A percentile compares a stretch with the other conserved stretches of the same genome.
Conservation (phyloP, 164 flowering plant genomes). For the Macadamia integrifolia region DNA sequence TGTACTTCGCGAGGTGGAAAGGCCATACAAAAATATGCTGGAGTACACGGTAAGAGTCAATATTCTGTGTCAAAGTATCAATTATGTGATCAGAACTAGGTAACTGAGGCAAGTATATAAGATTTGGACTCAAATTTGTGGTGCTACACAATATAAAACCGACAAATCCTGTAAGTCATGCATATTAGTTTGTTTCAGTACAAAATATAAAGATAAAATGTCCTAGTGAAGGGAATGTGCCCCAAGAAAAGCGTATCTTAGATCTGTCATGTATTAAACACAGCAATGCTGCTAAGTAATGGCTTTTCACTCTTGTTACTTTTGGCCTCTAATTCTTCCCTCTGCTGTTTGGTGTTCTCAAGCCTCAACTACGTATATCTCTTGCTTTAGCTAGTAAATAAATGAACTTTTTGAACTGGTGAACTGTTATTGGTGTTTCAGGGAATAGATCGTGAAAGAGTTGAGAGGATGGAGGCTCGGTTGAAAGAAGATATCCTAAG, state of each 20-base stretch:
- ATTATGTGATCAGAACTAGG: neutral
- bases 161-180: neutral
- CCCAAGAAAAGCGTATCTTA: neutral
- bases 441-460: constrained; percentile 95
- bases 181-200: neutral
- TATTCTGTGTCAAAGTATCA: neutral
- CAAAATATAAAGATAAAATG: neutral
- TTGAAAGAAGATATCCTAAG: constrained; percentile 82
- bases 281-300: neutral
- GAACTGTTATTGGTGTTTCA: constrained; percentile 17
- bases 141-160: neutral
- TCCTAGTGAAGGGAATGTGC: neutral
- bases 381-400: too few relatives aligned
- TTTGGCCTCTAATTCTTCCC: neutral
- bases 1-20: constrained; percentile 97
- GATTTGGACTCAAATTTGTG: neutral
- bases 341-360: neutral
- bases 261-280: neutral
- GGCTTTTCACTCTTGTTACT: neutral
- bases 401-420: neutral
- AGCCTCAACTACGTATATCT: neutral
- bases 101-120: neutral
- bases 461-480: constrained; percentile 92
- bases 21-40: constrained; percentile 91
- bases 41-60: constrained; percentile 67